Conservation (phyloP, 257 asterid genomes). For the Solanum ossicruentum region DNA sequence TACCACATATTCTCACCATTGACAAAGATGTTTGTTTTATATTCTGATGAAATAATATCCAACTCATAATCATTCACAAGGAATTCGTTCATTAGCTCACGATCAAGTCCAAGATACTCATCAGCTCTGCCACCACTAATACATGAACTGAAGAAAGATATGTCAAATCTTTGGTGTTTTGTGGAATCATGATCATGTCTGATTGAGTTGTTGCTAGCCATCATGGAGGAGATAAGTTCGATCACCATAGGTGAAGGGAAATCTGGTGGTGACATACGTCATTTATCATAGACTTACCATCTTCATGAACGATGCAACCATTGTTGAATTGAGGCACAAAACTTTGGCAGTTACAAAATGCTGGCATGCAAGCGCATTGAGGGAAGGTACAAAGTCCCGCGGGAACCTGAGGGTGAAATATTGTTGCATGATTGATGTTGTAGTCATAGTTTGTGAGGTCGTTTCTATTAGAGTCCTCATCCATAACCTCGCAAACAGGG, state of each 20-base stretch:
- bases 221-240: not conserved
- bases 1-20: not conserved
- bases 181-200: not conserved
- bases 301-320: not conserved
- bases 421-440: not conserved
- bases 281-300: not conserved
- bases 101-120: not conserved
- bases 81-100: not conserved
- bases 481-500: too few species aligned
- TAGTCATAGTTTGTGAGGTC: not conserved
- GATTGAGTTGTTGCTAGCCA: not conserved
- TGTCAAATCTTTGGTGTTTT: not conserved
- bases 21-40: not conserved
- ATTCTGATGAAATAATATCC: not conserved
- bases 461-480: too few species aligned
- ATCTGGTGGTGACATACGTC: not conserved
- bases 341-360: not conserved
- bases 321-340: not conserved
- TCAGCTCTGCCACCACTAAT: not conserved
- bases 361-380: not conserved
- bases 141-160: not conserved
- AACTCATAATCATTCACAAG: not conserved
- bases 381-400: not conserved
- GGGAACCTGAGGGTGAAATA: not conserved
- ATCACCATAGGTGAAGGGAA: not conserved